Evolutionary conservation across 2,329 filamentous ascomycete species (phyloP), one percentile per base, ranked within the genome.

Genomic region (Phaeosphaeriaceae sp.): DNA sequence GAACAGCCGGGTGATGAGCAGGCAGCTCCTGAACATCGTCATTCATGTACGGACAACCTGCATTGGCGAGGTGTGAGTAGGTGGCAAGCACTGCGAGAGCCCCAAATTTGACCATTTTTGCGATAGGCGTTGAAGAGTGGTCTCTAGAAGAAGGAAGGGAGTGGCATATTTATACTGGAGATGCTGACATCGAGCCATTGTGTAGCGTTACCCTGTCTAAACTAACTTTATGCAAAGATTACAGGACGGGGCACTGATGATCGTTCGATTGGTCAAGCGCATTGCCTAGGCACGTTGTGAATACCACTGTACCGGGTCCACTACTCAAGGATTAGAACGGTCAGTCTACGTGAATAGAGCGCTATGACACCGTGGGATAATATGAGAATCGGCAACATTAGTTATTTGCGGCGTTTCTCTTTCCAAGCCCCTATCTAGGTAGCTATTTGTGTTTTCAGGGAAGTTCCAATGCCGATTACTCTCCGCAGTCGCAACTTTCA

Each of bases 41-140:
- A 21, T 64, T 61, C 72, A 74, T 74, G 43, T 64, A 71, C n/a
- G 72, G 72, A 43, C 72, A 74, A 54, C 52, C 56, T 44, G 65
- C 64, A 32, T 63, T 42, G 23, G 57, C 56, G 48, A 66, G 32
- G 20, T 58, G 58, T 35, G 49, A 46, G 34, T 51, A 61, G 40
- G 58, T 61, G 57, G 66, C 61, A 20, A 69, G 38, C 20, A 62
- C 62, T 44, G 60, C 59, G 35, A 72, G 47, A 39, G 63, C 40
- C 21, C 48, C 44, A 33, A 54, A 42, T 33, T 53, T 52, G 16
- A 68, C 50, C 68, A 71, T 71, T 6, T 55, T 67, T 46, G 39
- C 23, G 32, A 26, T 33, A 40, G 28, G 16, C 12, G 7, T 11
- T 33, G 29, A 47, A 40, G 26, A 12, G 42, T 34, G 33, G 35